phyloP scores from a whole-genome alignment of 192 early-diverging fungal genomes.

The Rhizophagus clarus region DNA sequence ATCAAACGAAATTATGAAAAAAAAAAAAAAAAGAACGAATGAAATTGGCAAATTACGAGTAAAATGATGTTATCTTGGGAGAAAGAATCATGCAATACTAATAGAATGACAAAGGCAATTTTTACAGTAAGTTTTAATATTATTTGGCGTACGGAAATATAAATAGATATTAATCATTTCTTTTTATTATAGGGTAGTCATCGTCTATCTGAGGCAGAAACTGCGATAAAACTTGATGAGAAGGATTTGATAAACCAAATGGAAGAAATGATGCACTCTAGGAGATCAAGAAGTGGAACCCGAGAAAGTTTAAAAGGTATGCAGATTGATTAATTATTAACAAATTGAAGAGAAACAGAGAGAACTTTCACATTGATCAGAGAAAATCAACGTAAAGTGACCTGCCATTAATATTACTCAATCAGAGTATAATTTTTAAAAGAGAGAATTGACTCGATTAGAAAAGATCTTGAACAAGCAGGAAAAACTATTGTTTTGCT shows the following conservation, averaged over 20 bases:
- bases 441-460: slow-evolving; percentile 55
- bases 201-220: slow-evolving; percentile 59
- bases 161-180: neutral
- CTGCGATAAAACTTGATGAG: slow-evolving; percentile 71
- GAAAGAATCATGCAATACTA: slow-evolving; percentile 83
- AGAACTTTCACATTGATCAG: slow-evolving; percentile 82
- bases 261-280: slow-evolving; percentile 61
- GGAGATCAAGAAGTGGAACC: slow-evolving; percentile 61
- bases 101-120: slow-evolving; percentile 73
- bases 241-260: slow-evolving; percentile 59
- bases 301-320: slow-evolving; percentile 64
- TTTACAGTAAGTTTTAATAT: slow-evolving; percentile 47
- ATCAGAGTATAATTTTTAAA: slow-evolving; percentile 83
- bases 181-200: slow-evolving; percentile 53
- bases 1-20: slow-evolving; percentile 53
- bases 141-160: slow-evolving; percentile 2
- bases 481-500: slow-evolving; percentile 53
- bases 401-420: slow-evolving; percentile 73
- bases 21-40: too few species aligned
- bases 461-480: slow-evolving; percentile 60
- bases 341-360: slow-evolving; percentile 85
- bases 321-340: neutral
- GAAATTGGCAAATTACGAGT: slow-evolving; percentile 73
- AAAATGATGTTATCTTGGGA: slow-evolving; percentile 79
- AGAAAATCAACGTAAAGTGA: too few species aligned